A percentile compares a stretch with the other conserved stretches of the same genome.
Evolutionary conservation across 2,329 filamentous ascomycete genomes (phyloP).

Genomic region (Penicillium sp.): DNA sequence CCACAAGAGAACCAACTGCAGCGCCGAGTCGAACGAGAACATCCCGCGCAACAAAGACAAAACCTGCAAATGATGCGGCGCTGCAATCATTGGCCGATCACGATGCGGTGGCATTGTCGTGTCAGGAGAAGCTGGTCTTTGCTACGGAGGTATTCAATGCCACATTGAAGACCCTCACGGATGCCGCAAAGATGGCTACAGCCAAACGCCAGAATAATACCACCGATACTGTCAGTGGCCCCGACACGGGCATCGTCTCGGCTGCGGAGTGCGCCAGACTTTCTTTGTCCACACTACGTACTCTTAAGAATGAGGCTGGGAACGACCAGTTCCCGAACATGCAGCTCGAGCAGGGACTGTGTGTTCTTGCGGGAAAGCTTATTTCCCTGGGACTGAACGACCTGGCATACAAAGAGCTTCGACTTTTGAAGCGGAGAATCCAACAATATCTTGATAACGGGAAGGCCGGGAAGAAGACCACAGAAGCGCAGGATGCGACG

Average conservation of each 20-base stretch:
- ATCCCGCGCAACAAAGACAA: conserved; percentile 23
- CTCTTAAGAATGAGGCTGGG: conserved; percentile 30
- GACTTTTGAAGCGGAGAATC: conserved; percentile 37
- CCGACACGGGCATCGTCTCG: conserved; percentile 26
- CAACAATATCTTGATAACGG: conserved; percentile 28
- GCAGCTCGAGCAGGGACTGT: conserved; percentile 43
- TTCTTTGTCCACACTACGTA: conserved; percentile 38
- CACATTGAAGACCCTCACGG: conserved; percentile 42
- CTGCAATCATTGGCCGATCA: conserved; percentile 24
- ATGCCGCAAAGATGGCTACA: conserved; percentile 29
- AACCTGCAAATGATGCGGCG: conserved; percentile 23
- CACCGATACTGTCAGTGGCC: conserved; percentile 21
- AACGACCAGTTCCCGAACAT: conserved; percentile 29
- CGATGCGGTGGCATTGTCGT: conserved; percentile 28
- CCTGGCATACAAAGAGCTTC: conserved; percentile 41
- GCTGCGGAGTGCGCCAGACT: conserved; percentile 41
- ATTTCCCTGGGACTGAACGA: conserved; percentile 41
- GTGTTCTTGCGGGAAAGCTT: conserved; percentile 41
- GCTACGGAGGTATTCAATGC: conserved; percentile 48
- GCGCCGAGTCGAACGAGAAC: conserved; percentile 23
- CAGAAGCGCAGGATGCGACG: conserved; percentile 10
- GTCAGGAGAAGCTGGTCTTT: conserved; percentile 39
- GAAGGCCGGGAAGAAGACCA: conserved; percentile 15
- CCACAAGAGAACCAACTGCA: conserved; percentile 19
- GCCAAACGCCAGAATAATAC: conserved; percentile 14